phyloP scores from a whole-genome alignment of 805 yeast genomes.

The Groenewaldozyma tartarivorans region DNA sequence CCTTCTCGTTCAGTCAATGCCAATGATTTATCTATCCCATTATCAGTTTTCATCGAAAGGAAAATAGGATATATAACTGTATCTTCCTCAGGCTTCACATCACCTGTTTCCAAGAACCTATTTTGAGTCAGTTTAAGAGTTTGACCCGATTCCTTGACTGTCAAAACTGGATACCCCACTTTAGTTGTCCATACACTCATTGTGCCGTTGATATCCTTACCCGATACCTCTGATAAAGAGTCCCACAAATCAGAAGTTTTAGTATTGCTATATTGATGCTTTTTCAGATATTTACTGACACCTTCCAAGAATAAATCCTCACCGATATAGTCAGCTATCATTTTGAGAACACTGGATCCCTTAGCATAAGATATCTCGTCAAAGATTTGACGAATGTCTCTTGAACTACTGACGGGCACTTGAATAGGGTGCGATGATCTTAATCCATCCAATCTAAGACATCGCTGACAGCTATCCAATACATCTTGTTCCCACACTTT shows the following conservation, averaged over 20 bases:
- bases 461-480: constrained; percentile 64
- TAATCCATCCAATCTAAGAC: constrained; percentile 65
- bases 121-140: constrained; percentile 41
- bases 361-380: constrained; percentile 74
- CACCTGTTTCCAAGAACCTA: constrained; percentile 57
- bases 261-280: constrained; percentile 59
- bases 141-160: constrained; percentile 33
- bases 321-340: constrained; percentile 67
- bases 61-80: constrained; percentile 36
- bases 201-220: constrained; percentile 46
- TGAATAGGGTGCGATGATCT: constrained; percentile 70
- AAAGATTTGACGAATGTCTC: constrained; percentile 72
- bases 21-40: constrained; percentile 18
- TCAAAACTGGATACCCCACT: constrained; percentile 64
- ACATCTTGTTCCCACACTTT: constrained; percentile 71
- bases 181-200: constrained; percentile 67
- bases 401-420: constrained; percentile 70
- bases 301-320: constrained; percentile 62
- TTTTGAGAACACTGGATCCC: constrained; percentile 69
- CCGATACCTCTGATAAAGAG: constrained; percentile 53
- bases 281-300: constrained; percentile 57
- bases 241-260: constrained; percentile 66
- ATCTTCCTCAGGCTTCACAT: constrained; percentile 48
- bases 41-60: constrained; percentile 20
- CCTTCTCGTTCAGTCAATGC: constrained; percentile 20